Evolutionary conservation across 2,329 filamentous ascomycete genomes (phyloP).

Genomic region (Curvularia verruculosa): DNA sequence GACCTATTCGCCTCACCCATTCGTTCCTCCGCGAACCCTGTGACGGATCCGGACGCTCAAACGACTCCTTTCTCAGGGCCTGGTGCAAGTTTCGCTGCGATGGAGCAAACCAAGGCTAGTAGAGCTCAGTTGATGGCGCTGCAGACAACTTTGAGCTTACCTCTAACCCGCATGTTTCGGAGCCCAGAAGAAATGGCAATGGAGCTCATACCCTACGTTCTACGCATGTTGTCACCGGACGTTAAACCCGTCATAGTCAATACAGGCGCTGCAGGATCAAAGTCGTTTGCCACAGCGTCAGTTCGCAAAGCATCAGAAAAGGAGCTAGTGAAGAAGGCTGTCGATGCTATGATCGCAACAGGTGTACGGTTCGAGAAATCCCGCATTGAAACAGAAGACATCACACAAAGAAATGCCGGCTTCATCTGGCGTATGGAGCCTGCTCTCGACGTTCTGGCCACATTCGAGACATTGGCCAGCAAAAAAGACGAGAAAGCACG

Average conservation of each 20-base stretch:
- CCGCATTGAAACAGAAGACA: conserved; percentile 73
- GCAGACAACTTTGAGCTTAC: conserved; percentile 73
- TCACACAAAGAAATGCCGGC: conserved; percentile 56
- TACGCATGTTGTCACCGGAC: conserved; percentile 83
- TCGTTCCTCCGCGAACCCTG: conserved; percentile 52
- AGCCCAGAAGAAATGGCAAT: conserved; percentile 77
- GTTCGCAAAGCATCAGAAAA: conserved; percentile 89
- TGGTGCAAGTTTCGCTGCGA: conserved; percentile 79
- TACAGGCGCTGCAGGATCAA: conserved; percentile 54
- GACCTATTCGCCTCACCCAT: conserved; percentile 77
- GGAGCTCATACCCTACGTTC: conserved; percentile 83
- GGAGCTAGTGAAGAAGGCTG: conserved; percentile 76
- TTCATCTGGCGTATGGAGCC: conserved; percentile 97
- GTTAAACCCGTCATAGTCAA: conserved; percentile 89
- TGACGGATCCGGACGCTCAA: conserved; percentile 48
- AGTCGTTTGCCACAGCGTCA: conserved; percentile 68
- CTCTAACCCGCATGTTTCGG: conserved; percentile 77
- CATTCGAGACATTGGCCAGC: conserved; percentile 70
- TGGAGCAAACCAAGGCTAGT: conserved; percentile 81
- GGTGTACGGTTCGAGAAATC: conserved; percentile 82
- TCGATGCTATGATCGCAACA: conserved; percentile 80
- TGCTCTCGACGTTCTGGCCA: conserved; percentile 77
- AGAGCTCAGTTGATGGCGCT: conserved; percentile 74
- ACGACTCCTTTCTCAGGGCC: conserved; percentile 80
- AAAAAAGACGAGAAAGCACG: conserved; percentile 73